Evolutionary conservation across 2,329 filamentous ascomycete genomes (phyloP).

Genomic region (Fusarium avenaceum): DNA sequence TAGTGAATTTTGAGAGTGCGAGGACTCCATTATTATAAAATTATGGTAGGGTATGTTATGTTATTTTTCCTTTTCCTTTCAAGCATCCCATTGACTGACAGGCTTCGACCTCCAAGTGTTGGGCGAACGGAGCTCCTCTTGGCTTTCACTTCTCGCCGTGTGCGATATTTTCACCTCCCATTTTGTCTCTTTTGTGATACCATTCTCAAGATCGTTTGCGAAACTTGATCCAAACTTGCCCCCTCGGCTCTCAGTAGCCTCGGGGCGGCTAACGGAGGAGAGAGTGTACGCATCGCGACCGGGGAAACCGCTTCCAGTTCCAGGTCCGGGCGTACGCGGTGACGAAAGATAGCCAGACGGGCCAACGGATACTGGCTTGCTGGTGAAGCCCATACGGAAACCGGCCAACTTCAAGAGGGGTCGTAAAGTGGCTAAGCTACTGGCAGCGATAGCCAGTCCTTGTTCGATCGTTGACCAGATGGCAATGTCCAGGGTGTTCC

Average conservation of each 20-base stretch:
- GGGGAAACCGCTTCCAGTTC: conserved; percentile 29
- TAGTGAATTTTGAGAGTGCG: too few relatives aligned
- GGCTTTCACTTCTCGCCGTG: conserved; percentile 27
- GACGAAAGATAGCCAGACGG: conserved; percentile 29
- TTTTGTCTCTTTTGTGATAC: conserved; percentile 29
- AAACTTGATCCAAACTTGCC: not conserved
- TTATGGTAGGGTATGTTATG: too few relatives aligned
- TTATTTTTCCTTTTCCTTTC: not conserved
- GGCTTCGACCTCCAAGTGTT: conserved; percentile 2
- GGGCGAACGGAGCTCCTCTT: conserved; percentile 35
- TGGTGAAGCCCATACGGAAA: conserved; percentile 31
- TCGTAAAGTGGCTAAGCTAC: conserved; percentile 58
- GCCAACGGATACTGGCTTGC: conserved; percentile 26
- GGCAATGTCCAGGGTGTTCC: conserved; percentile 56
- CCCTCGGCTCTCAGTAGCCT: not conserved
- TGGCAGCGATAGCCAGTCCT: conserved; percentile 60
- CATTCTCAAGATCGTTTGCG: conserved; percentile 1
- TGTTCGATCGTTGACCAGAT: conserved; percentile 63
- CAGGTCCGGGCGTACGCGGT: conserved; percentile 23
- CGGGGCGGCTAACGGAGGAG: conserved; percentile 24
- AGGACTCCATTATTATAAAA: too few relatives aligned
- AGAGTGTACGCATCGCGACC: conserved; percentile 29
- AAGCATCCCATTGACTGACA: not conserved
- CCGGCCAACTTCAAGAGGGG: conserved; percentile 53
- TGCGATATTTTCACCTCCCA: conserved; percentile 32